Evolutionary conservation across 2,329 filamentous ascomycete species (phyloP).

Genomic region (Monosporascus sp.): DNA sequence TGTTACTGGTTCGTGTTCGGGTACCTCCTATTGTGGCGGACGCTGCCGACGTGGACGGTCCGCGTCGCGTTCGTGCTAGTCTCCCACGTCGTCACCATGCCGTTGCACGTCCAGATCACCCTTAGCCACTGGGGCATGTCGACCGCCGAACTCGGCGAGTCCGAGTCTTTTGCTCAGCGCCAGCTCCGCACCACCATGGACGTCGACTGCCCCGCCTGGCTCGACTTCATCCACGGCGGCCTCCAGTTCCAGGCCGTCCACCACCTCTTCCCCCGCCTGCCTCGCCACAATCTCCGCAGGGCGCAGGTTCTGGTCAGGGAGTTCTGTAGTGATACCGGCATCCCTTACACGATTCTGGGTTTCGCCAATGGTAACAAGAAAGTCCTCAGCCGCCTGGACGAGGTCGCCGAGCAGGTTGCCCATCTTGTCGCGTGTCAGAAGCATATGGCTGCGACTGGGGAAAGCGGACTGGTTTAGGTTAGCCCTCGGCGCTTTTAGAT

Average conservation of each 20-base stretch:
- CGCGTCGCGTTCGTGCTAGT: conserved; percentile 59
- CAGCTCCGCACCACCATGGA: conserved; percentile 71
- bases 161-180: conserved; percentile 63
- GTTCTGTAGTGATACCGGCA: conserved; percentile 59
- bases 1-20: conserved; percentile 66
- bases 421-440: conserved; percentile 54
- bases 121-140: conserved; percentile 70
- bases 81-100: conserved; percentile 61
- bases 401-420: conserved; percentile 56
- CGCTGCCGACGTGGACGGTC: conserved; percentile 51
- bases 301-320: conserved; percentile 55
- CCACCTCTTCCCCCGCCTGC: conserved; percentile 64
- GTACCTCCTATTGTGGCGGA: conserved; percentile 57
- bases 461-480: conserved; percentile 27
- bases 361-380: conserved; percentile 60
- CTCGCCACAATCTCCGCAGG: conserved; percentile 60
- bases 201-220: conserved; percentile 65
- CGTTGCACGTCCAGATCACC: conserved; percentile 67
- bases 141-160: conserved; percentile 56
- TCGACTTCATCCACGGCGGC: conserved; percentile 68
- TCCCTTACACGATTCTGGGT: conserved; percentile 56
- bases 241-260: conserved; percentile 70
- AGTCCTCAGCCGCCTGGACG: conserved; percentile 40
- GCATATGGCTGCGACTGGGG: conserved; percentile 43
- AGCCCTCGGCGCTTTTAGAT: too few relatives aligned